phyloP scores from a whole-genome alignment of 768 basidiomycete genomes.

The Trametes coccinea region DNA sequence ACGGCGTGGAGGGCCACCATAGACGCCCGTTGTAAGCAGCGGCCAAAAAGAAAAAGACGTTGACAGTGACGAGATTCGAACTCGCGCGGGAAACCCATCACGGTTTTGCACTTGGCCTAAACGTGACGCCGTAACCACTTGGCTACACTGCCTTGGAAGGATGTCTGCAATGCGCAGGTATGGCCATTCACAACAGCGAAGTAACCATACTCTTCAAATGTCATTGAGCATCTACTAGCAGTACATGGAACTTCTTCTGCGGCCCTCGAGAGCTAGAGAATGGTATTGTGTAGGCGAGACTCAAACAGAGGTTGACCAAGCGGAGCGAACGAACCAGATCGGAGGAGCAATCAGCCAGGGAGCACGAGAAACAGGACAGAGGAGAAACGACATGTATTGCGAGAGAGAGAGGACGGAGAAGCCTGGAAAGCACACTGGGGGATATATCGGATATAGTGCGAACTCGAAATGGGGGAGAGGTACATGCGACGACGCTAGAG shows the following conservation, averaged over 20 bases:
- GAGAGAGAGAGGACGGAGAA: no score
- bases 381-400: no score
- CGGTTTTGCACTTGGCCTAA: constrained; percentile 47
- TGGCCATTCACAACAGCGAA: no score
- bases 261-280: constrained; percentile 10
- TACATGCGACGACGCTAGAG: constrained; percentile 10
- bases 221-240: constrained; percentile 3
- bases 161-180: no score
- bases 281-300: constrained; percentile 14
- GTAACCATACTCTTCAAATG: neutral
- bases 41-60: constrained; percentile 8
- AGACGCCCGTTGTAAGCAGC: constrained; percentile 8
- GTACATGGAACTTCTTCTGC: constrained; percentile 3
- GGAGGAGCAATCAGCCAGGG: no score
- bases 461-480: neutral
- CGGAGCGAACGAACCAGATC: no score
- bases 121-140: constrained; percentile 64
- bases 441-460: constrained; percentile 6
- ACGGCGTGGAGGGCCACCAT: neutral
- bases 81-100: constrained; percentile 61
- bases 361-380: no score
- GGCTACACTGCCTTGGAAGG: constrained; percentile 49
- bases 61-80: constrained; percentile 64
- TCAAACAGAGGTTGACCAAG: neutral
- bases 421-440: neutral